Percentiles rank a stretch among this genome's conserved stretches.
Evolutionary conservation across 1,139 yeast species (phyloP).

Genomic region (Protomyces arabidopsidicola): DNA sequence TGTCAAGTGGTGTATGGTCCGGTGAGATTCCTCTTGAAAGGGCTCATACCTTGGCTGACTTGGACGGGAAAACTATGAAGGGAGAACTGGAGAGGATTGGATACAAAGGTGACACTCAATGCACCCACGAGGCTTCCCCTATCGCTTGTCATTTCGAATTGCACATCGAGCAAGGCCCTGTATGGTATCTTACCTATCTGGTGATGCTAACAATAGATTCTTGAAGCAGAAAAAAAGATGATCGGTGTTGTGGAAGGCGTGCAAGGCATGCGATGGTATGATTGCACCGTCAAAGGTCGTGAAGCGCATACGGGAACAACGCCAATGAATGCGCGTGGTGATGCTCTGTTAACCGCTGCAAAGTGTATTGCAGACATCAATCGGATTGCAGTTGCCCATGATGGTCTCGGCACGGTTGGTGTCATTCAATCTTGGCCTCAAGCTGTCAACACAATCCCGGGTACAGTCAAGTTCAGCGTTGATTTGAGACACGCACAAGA

Average conservation of each 20-base stretch:
- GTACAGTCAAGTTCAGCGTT: slow-evolving; percentile 52
- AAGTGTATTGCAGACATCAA: slow-evolving; percentile 54
- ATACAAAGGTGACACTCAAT: slow-evolving; percentile 51
- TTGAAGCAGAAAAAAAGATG: slow-evolving; percentile 52
- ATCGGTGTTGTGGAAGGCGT: slow-evolving; percentile 66
- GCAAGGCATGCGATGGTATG: slow-evolving; percentile 63
- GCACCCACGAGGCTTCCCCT: slow-evolving; percentile 51
- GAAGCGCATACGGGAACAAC: slow-evolving; percentile 74
- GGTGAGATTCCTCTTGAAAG: slow-evolving; percentile 48
- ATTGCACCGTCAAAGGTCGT: slow-evolving; percentile 52
- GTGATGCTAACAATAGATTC: slow-evolving; percentile 36
- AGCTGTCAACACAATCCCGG: slow-evolving; percentile 68
- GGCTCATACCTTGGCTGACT: slow-evolving; percentile 50
- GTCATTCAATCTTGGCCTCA: slow-evolving; percentile 56
- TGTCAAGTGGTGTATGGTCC: slow-evolving; percentile 67
- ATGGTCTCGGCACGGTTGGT: slow-evolving; percentile 60
- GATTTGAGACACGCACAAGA: slow-evolving; percentile 58
- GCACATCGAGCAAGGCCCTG: slow-evolving; percentile 73
- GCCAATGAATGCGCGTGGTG: slow-evolving; percentile 59
- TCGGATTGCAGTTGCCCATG: slow-evolving; percentile 51
- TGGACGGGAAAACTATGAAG: slow-evolving; percentile 54
- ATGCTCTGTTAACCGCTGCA: slow-evolving; percentile 57
- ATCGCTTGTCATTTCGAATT: slow-evolving; percentile 66
- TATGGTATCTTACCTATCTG: background rate
- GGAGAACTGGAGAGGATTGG: slow-evolving; percentile 60